These are phyloP conservation scores for Staphylotrichum longicolle DNA, from an alignment of 495 filamentous ascomycete genomes.

Conservation along the genomic window DNA sequence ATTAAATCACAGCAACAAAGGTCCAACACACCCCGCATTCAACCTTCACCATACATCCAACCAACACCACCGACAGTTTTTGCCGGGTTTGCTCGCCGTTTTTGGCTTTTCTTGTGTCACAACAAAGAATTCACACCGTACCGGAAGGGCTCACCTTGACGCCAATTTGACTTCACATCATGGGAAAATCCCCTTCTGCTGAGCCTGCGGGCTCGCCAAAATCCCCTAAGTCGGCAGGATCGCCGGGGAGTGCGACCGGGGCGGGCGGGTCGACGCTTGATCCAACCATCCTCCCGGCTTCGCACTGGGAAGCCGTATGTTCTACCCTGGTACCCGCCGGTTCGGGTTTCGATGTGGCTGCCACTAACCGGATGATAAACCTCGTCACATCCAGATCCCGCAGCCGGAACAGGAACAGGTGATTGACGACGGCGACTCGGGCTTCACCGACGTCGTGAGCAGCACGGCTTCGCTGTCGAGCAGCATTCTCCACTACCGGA, in stretches of 20 bases:
- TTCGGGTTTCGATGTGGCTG: too few relatives aligned
- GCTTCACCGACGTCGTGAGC: not conserved
- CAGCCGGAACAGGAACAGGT: not conserved
- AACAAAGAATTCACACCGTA: too few relatives aligned
- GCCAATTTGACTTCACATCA: too few relatives aligned
- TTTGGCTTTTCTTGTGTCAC: too few relatives aligned
- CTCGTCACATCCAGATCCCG: not conserved
- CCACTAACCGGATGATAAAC: not conserved
- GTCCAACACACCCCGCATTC: too few relatives aligned
- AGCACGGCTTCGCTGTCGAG: constrained; percentile 28
- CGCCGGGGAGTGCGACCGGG: not conserved
- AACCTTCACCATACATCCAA: too few relatives aligned
- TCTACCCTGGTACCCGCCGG: not conserved
- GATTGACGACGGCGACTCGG: constrained; percentile 2
- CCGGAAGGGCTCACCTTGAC: too few relatives aligned
- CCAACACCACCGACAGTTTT: too few relatives aligned
- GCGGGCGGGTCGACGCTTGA: not conserved
- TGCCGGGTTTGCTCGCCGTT: too few relatives aligned
- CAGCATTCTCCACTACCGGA: constrained; percentile 30
- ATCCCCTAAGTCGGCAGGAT: not conserved
- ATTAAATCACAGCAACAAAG: too few relatives aligned
- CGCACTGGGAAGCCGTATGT: constrained; percentile 11
- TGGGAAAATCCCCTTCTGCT: too few relatives aligned
- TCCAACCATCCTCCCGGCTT: constrained; percentile 1
- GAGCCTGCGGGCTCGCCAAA: not conserved